phyloP scores from a whole-genome alignment of 495 filamentous ascomycete genomes.

The Podospora appendiculata region DNA sequence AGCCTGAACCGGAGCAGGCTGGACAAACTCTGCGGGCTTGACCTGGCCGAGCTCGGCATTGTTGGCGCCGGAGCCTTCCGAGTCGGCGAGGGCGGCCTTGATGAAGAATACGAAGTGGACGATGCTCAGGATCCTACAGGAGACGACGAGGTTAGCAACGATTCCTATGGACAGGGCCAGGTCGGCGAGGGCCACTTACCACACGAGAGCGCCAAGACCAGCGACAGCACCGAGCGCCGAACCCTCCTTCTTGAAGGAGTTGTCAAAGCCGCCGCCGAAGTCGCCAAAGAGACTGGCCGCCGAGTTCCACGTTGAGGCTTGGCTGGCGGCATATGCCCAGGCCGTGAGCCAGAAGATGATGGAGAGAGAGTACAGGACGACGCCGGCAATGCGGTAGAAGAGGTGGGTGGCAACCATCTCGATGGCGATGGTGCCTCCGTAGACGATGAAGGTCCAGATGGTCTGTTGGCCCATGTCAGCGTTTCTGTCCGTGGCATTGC shows the following conservation, averaged over 20 bases:
- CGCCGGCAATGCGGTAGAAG: conserved; percentile 27
- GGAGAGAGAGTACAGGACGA: conserved; percentile 23
- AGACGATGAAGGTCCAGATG: conserved; percentile 26
- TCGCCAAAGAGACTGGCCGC: not conserved
- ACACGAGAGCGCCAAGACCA: conserved; percentile 30
- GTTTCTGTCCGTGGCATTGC: too few species aligned
- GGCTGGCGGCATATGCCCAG: conserved; percentile 33
- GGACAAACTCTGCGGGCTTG: conserved; percentile 3
- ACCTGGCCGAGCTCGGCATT: conserved; percentile 27
- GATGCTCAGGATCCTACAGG: conserved; percentile 25
- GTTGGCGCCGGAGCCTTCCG: not conserved
- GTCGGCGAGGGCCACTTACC: conserved; percentile 13
- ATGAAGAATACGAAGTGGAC: conserved; percentile 30
- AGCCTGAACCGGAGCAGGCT: not conserved
- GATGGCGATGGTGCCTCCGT: conserved; percentile 21
- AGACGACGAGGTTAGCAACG: not conserved
- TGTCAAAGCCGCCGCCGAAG: not conserved
- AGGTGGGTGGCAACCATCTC: conserved; percentile 19
- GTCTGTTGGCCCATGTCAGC: conserved; percentile 9
- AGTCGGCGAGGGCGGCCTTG: conserved; percentile 18
- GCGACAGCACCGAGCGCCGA: conserved; percentile 27
- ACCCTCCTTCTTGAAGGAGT: conserved; percentile 6
- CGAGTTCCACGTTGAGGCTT: conserved; percentile 18
- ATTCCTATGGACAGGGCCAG: not conserved
- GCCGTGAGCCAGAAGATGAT: conserved; percentile 33